Percentiles rank a stretch among this genome's conserved stretches.
Evolutionary conservation across 192 early-diverging fungal genomes (phyloP).

Genomic region (Geranomyces michiganensis): DNA sequence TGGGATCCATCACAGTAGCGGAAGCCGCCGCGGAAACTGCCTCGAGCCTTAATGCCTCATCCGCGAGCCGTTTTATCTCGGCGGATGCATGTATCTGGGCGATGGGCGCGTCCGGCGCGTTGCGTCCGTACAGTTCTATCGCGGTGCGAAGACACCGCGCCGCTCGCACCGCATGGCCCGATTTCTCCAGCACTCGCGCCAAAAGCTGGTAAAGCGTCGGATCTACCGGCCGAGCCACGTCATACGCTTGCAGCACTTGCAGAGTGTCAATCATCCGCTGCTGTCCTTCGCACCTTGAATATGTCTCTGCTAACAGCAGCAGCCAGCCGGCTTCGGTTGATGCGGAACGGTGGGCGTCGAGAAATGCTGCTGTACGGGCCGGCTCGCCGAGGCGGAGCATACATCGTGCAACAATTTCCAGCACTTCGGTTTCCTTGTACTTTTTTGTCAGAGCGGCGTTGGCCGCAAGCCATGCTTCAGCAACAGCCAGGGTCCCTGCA

Average conservation of each 20-base stretch:
- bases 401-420: constrained; percentile 23
- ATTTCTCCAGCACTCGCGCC: neutral
- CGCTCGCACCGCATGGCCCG: neutral
- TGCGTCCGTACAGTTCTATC: neutral
- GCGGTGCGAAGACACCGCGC: neutral
- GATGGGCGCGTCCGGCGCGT: neutral
- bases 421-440: constrained; percentile 13
- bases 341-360: constrained; percentile 1
- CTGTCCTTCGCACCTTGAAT: neutral
- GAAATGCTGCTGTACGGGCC: neutral
- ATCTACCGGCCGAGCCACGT: neutral
- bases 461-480: neutral
- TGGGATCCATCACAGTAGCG: too few relatives aligned
- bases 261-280: neutral
- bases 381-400: constrained; percentile 1
- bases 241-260: neutral
- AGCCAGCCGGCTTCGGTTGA: constrained; percentile 1
- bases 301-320: constrained; percentile 1
- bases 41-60: neutral
- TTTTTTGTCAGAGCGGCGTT: neutral
- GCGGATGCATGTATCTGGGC: neutral
- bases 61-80: neutral
- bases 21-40: too few relatives aligned
- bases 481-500: neutral
- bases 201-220: neutral